Evolutionary conservation across 768 basidiomycete genomes (phyloP), one percentile per base, ranked within the genome.

Genomic region (Cystoderma amianthinum): DNA sequence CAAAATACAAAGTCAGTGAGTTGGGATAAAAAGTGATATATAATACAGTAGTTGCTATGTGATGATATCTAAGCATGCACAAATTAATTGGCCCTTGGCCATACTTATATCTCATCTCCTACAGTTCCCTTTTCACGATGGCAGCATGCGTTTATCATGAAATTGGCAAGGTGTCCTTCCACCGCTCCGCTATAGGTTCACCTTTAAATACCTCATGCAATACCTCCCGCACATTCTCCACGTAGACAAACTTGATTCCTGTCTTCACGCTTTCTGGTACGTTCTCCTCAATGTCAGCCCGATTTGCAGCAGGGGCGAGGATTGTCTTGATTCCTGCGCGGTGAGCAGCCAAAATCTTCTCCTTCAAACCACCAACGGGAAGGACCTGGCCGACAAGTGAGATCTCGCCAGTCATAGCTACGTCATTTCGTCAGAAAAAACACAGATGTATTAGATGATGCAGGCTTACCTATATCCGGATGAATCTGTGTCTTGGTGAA

Each of bases 331-430:
- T 96, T 2, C 92, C 93, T 1, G 96, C 92, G 13, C 96, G 82
- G 57, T 99, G 96, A 0, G 96, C 95, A 1, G 95, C 95, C 2
- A 97, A 76, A 47, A 95, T 92, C 71, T 96, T 94, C 67, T 91
- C 89, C 67, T 96, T 97, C 48, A 98, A 64, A 0, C 95, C 95
- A 5, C 95, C 95, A 7, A 99, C 95, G 2, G 95, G 91, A 1
- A 96, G 73, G 6, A 99, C 95, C 61, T 96, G 92, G 0, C 96
- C 96, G 0, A 93, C 85, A 12, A 99, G 80, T 2, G 94, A 92
- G 43, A 99, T 92, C 62, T 99, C 96, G 12, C 96, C 96, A 0
- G 96, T 98, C 92, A 98, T 94, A 4, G 96, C 93, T 92, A 45
- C 1, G 39, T 22, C 10, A 42, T 5, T 43, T 22, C 40, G 23